Conservation (phyloP, 139 green algal species). For the Diplosphaera chodatii region DNA sequence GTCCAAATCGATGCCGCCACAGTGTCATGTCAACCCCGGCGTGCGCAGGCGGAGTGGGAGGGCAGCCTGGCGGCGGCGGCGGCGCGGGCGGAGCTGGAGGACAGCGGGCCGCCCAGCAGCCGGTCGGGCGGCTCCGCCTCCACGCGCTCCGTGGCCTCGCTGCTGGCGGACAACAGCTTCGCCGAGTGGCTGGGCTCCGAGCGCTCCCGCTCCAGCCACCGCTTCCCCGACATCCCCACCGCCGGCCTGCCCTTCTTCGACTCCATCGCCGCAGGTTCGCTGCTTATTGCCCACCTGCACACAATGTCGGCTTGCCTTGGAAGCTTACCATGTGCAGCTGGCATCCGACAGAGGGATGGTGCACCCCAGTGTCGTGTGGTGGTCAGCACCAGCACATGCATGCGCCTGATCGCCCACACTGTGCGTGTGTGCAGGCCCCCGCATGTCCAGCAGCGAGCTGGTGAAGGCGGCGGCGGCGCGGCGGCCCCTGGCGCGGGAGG, state of each 20-base stretch:
- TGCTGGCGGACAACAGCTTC: background rate
- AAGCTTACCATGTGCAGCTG: too few relatives aligned
- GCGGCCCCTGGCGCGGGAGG: background rate
- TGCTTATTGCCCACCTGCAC: too few relatives aligned
- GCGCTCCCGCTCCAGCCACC: background rate
- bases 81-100: background rate
- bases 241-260: too few relatives aligned
- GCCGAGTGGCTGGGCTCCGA: constrained; percentile 1
- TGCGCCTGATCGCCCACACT: background rate
- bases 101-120: background rate
- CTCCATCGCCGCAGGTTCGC: too few relatives aligned
- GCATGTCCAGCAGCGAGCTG: background rate
- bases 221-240: background rate
- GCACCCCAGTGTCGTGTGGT: too few relatives aligned
- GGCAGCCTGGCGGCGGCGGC: too few relatives aligned
- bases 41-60: background rate
- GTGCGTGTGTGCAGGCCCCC: background rate
- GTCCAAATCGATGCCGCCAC: too few relatives aligned
- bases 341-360: too few relatives aligned
- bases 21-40: too few relatives aligned
- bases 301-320: too few relatives aligned
- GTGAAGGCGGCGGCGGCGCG: background rate
- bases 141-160: background rate
- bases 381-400: too few relatives aligned
- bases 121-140: background rate